Percentiles rank a stretch among this genome's conserved stretches.
These are phyloP conservation scores for Aspergillus cavernicola DNA, from an alignment of 495 filamentous ascomycete species.

Conservation along the genomic window DNA sequence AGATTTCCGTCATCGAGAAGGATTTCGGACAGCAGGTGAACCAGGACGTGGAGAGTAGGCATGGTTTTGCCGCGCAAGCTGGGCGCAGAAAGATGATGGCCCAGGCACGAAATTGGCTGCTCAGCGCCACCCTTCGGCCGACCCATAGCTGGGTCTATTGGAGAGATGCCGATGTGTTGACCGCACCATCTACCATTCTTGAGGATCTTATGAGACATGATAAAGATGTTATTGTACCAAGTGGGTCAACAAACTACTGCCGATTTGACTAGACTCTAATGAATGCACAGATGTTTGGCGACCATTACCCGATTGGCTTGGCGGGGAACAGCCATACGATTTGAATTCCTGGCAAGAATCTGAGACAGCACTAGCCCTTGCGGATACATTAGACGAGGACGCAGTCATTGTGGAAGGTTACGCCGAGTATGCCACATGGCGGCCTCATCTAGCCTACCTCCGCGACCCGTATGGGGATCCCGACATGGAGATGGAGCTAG, in stretches of 20 bases:
- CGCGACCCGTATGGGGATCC: constrained; percentile 96
- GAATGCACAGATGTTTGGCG: constrained; percentile 86
- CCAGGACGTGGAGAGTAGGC: constrained; percentile 95
- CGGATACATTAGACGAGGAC: constrained; percentile 95
- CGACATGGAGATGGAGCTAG: constrained; percentile 99
- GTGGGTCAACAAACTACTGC: constrained; percentile 54
- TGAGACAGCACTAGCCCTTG: constrained; percentile 89
- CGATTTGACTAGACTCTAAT: constrained; percentile 3
- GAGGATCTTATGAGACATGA: constrained; percentile 99
- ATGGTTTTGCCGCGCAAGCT: constrained; percentile 96
- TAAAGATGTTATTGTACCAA: constrained; percentile 98
- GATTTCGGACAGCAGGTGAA: constrained; percentile 98
- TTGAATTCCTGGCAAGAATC: constrained; percentile 99
- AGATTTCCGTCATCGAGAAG: constrained; percentile 97
- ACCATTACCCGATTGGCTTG: constrained; percentile 97
- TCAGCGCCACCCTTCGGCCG: constrained; percentile 89
- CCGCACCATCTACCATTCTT: constrained; percentile 89
- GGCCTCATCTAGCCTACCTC: constrained; percentile 95
- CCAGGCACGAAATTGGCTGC: constrained; percentile 93
- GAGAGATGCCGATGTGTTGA: constrained; percentile 98
- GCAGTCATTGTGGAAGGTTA: constrained; percentile 99
- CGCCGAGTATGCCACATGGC: constrained; percentile 98
- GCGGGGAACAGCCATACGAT: constrained; percentile 98
- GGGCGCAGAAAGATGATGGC: constrained; percentile 95
- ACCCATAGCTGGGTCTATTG: constrained; percentile 99